Evolutionary conservation across 352 stramenopile species (phyloP).

Genomic region (Hyaloperonospora arabidopsidis): DNA sequence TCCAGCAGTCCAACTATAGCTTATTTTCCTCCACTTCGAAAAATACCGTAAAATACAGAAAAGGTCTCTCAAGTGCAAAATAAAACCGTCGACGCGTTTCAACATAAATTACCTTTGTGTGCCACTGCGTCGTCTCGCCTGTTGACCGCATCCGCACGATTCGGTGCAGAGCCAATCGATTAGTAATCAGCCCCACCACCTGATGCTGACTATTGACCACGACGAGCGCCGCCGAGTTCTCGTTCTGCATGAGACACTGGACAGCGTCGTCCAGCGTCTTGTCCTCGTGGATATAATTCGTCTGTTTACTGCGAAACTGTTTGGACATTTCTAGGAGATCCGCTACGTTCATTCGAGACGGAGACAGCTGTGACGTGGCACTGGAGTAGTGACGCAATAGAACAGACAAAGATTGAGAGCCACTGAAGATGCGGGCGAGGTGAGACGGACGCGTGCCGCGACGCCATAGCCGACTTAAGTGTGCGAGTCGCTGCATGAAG

Average conservation of each 20-base stretch:
- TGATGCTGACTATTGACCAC: slow-evolving; percentile 60
- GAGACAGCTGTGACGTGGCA: slow-evolving; percentile 25
- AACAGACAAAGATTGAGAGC: neutral
- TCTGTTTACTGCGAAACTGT: slow-evolving; percentile 68
- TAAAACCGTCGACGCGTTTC: neutral
- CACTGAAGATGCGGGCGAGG: neutral
- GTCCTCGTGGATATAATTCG: slow-evolving; percentile 59
- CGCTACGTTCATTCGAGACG: slow-evolving; percentile 48
- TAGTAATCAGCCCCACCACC: slow-evolving; percentile 75
- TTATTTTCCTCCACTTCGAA: too few species aligned
- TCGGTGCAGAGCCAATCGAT: slow-evolving; percentile 51
- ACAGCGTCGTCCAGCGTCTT: slow-evolving; percentile 62
- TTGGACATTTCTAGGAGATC: slow-evolving; percentile 66
- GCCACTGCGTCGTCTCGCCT: slow-evolving; percentile 36
- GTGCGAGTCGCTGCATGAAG: slow-evolving; percentile 13
- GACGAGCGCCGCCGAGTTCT: slow-evolving; percentile 71
- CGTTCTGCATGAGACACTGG: slow-evolving; percentile 51
- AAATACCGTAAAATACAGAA: neutral
- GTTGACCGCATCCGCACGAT: slow-evolving; percentile 54
- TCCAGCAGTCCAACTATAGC: neutral
- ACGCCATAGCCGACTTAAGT: slow-evolving; percentile 9
- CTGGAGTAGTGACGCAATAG: slow-evolving; percentile 10
- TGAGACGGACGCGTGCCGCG: slow-evolving; percentile 10
- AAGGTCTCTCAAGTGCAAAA: slow-evolving; percentile 1
- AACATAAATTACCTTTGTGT: slow-evolving; percentile 35